phyloP scores from a whole-genome alignment of 139 green algal species.

The Haematococcus lacustris region DNA sequence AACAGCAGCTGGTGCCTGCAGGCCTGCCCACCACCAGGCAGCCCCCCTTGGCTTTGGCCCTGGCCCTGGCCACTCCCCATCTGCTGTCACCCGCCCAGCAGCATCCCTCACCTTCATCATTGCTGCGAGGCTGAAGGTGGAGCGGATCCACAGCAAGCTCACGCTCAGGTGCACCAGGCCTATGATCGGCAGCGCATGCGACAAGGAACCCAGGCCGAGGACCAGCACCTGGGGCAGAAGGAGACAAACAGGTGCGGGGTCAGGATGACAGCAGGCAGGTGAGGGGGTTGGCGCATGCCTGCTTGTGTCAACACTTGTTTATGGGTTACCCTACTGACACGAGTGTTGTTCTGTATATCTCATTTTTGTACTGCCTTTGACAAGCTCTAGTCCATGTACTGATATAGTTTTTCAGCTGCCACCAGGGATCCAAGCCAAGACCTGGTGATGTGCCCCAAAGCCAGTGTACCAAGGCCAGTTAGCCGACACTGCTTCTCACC shows the following conservation, averaged over 20 bases:
- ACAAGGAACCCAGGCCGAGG: conserved; percentile 6
- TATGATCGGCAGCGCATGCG: conserved; percentile 11
- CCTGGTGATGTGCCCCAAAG: no score
- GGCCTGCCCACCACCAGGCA: no score
- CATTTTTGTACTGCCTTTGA: no score
- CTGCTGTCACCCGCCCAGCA: neutral
- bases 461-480: no score
- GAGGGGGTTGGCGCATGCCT: no score
- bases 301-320: neutral
- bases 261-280: neutral
- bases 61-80: neutral
- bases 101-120: conserved; percentile 7
- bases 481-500: no score
- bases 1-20: no score
- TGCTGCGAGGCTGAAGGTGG: conserved; percentile 2
- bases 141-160: conserved; percentile 1
- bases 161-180: conserved; percentile 5
- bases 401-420: no score
- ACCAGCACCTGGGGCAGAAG: conserved; percentile 5
- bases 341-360: no score
- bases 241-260: neutral
- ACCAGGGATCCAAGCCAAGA: no score
- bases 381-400: no score
- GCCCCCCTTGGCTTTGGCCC: no score
- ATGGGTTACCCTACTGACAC: neutral